Percentiles rank a stretch among this genome's conserved stretches.
Conservation (phyloP, 257 asterid genomes). For the Rubia yunnanensis region DNA sequence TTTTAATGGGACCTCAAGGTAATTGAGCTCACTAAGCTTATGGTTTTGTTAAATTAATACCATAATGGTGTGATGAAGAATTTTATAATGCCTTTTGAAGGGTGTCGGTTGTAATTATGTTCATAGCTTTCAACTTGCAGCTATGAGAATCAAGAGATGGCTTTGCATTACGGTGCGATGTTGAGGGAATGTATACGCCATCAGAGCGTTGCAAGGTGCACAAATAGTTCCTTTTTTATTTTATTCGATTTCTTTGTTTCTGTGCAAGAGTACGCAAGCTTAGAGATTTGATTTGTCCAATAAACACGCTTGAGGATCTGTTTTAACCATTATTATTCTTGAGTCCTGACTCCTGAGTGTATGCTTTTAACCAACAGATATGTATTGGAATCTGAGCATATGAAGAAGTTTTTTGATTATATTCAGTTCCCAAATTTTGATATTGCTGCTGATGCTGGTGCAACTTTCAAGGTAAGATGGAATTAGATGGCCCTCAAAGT, state of each 20-base stretch:
- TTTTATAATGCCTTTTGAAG: background rate
- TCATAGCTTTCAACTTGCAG: constrained; percentile 19
- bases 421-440: constrained; percentile 45
- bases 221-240: background rate
- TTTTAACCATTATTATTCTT: background rate
- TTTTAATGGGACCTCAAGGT: too few relatives aligned
- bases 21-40: too few relatives aligned
- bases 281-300: background rate
- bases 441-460: constrained; percentile 47
- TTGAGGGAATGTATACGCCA: constrained; percentile 98
- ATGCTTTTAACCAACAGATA: constrained; percentile 19
- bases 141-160: constrained; percentile 72
- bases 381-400: constrained; percentile 38
- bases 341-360: background rate
- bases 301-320: background rate
- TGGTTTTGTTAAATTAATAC: too few relatives aligned
- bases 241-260: background rate
- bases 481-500: background rate
- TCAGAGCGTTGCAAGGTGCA: constrained; percentile 90
- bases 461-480: constrained; percentile 37
- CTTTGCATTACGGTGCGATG: constrained; percentile 96
- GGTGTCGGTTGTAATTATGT: background rate
- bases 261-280: background rate
- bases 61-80: background rate
- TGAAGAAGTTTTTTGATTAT: constrained; percentile 41